Evolutionary conservation across 257 asterid species (phyloP), one percentile per base, ranked within the genome.

Genomic region (Nyctanthes arbortristis): DNA sequence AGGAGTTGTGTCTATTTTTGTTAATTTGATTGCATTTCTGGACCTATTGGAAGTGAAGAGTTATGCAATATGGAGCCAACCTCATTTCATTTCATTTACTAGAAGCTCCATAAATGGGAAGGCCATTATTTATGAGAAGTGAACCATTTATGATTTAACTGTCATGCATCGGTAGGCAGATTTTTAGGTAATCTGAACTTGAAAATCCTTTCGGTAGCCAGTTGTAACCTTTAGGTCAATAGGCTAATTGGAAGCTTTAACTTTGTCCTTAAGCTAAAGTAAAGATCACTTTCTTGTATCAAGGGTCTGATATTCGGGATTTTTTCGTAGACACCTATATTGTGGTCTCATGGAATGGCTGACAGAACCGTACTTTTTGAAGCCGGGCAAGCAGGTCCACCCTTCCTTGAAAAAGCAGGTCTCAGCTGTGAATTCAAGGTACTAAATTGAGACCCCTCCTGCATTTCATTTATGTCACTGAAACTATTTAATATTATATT

Each of bases 341-440:
- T 88, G 75, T 91, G 97, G 97, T 89, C 96, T 71, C 97, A 94
- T 72, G 95, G 96, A 71, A 85, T 89, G 82, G 88, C 82, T 33
- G 97, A 91, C 74, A 58, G 80, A 69, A 91, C 95, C 0, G 96
- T 88, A 32, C 88, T 91, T 39, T 87, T 87, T 61, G 97, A 89
- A 80, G 96, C 97, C 16, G 96, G 97, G 72, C 96, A 93, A 81
- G 92, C 89, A 31, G 97, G 96, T n/a, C 95, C 97, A 33, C 96
- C 95, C 25, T 79, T 91, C 78, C 94, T 93, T 69, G 84, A 81
- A 73, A 75, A 84, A 67, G 95, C 89, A 66, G 94, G 93, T 65
- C 25, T 89, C 54, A 82, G 71, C 78, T 87, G 87, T 62, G 96
- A 87, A 82, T 93, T 93, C 88, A 91, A 88, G 96, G 99, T 86